Base-by-base conservation (phyloP, 208 protist species). In the Trypanosoma brucei region DNA sequence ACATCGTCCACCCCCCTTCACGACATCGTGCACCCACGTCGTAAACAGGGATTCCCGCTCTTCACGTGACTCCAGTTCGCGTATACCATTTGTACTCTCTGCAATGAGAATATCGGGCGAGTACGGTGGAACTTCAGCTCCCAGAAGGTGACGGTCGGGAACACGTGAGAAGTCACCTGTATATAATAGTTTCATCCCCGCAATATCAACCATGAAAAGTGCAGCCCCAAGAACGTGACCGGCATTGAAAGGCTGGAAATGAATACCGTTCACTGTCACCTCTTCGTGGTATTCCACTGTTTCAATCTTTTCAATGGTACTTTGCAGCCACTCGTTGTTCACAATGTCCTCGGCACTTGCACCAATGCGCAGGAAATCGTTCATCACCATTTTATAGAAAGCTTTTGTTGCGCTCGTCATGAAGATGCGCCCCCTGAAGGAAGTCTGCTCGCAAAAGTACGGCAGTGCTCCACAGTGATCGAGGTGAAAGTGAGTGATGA, bases 141-240 rank as follows among this genome's bases (percentile, higher is more conserved):
- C 97, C 61, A 98, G 92, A 44, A 99, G 81, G 75, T 99, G 98
- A 52, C 98, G 84, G 77, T 99, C 98, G 36, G 97, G 90, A 13
- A 98, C 82, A 46, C 96, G 81, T 11, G 96, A 98, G 73, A 98
- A 99, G 69, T 99, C 98, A 34, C 98, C 98, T 3, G 98, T 99
- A 86, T 99, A 99, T 11, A 99, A 82, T 14, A 96, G 86, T 30
- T 83, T 82, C 68, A 98, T 93, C 33, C 97, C 97, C 0, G 92
- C 97, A 68, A 99, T 99, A 62, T 99, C 97, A 42, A 99, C 82
- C 70, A 97, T 93, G 75, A 99, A 99, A 96, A 99, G 99, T 42
- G 97, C 96, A 3, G 98, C 98, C 2, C 93, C 92, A n/a, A 98
- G 83, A 22, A 98, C 95, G 66, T 98, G 93, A 30, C 97, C 98